Conservation (phyloP, 805 yeast species). For the Wickerhamomyces kurtzmanii region DNA sequence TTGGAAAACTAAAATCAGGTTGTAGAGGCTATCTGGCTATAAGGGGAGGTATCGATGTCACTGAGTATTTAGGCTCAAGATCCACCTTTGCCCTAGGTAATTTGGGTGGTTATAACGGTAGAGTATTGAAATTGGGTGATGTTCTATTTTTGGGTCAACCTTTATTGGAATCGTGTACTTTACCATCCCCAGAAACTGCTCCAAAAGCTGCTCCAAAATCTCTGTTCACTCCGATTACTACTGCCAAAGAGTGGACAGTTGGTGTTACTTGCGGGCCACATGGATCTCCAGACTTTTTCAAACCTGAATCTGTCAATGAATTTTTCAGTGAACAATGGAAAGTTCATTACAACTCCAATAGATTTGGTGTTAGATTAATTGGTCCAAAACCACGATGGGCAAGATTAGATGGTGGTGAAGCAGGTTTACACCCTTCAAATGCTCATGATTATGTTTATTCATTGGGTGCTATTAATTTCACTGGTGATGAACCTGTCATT, state of each 20-base stretch:
- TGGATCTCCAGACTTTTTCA: constrained; percentile 94
- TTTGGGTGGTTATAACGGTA: constrained; percentile 92
- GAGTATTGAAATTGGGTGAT: constrained; percentile 87
- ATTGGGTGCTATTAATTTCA: constrained; percentile 92
- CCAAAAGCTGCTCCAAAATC: constrained; percentile 50
- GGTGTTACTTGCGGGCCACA: constrained; percentile 98
- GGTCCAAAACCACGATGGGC: constrained; percentile 99
- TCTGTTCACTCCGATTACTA: constrained; percentile 20
- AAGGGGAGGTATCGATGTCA: constrained; percentile 89
- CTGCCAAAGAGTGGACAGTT: constrained; percentile 53
- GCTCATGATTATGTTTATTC: constrained; percentile 97
- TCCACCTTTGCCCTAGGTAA: constrained; percentile 91
- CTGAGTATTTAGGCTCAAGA: constrained; percentile 91
- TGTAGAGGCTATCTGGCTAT: constrained; percentile 87
- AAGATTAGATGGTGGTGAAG: constrained; percentile 93
- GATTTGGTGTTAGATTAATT: constrained; percentile 89
- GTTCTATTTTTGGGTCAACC: constrained; percentile 83
- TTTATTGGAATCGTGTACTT: constrained; percentile 49
- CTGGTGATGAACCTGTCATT: constrained; percentile 98
- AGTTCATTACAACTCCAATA: constrained; percentile 92
- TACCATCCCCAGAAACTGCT: constrained; percentile 63
- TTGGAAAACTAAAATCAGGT: constrained; percentile 77
- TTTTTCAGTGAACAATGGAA: constrained; percentile 82
- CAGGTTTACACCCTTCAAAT: constrained; percentile 97
- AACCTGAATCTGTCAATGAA: constrained; percentile 58